phyloP scores from a whole-genome alignment of 2,329 filamentous ascomycete species.

The Calonectria multiphialidica region DNA sequence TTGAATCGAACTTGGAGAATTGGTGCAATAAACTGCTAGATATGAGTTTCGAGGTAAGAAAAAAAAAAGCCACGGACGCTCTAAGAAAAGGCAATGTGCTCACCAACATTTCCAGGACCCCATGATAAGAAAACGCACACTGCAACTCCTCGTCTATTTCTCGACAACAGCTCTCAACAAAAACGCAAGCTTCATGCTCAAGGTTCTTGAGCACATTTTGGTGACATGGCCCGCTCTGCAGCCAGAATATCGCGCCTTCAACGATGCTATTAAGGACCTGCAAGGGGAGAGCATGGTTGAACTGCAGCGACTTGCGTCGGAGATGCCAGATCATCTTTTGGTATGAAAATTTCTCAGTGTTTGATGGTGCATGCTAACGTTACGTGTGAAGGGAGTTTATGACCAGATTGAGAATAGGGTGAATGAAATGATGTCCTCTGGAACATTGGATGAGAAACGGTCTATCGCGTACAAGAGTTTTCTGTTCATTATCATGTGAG shows the following conservation, averaged over 20 bases:
- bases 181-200: constrained; percentile 85
- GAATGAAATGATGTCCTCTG: constrained; percentile 80
- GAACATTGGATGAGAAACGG: constrained; percentile 83
- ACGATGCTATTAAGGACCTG: constrained; percentile 90
- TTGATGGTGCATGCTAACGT: constrained; percentile 11
- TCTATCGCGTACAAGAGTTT: constrained; percentile 90
- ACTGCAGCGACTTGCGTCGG: constrained; percentile 87
- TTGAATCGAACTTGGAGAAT: constrained; percentile 74
- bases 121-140: constrained; percentile 82
- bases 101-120: constrained; percentile 70
- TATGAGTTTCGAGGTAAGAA: constrained; percentile 73
- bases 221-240: constrained; percentile 83
- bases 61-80: background rate
- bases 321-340: constrained; percentile 91
- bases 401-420: constrained; percentile 87
- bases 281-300: constrained; percentile 89
- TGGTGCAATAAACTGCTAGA: constrained; percentile 81
- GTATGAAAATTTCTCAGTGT: constrained; percentile 54
- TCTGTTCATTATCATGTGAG: constrained; percentile 89
- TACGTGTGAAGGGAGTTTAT: constrained; percentile 75
- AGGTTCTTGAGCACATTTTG: constrained; percentile 91
- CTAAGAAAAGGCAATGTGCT: background rate
- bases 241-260: constrained; percentile 79
- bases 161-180: constrained; percentile 84
- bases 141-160: constrained; percentile 87